Evolutionary conservation across 139 green algal species (phyloP).

Genomic region (Yamagishiella unicocca): DNA sequence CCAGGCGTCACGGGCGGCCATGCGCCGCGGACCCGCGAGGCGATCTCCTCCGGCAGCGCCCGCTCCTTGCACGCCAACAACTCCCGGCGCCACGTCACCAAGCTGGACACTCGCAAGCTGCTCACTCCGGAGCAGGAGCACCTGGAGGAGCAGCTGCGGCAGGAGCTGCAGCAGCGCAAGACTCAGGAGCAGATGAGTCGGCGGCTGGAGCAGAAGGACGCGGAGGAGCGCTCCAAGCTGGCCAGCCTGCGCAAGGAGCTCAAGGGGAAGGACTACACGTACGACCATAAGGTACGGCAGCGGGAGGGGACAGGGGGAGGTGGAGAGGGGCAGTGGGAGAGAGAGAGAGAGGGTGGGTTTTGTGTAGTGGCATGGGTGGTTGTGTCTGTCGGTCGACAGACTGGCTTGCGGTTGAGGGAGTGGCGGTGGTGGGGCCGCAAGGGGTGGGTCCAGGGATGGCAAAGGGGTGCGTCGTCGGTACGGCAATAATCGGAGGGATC

Average conservation of each 20-base stretch:
- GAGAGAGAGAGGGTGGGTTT: too few relatives aligned
- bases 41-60: background rate
- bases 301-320: background rate
- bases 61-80: background rate
- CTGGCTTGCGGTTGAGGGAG: too few relatives aligned
- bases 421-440: too few relatives aligned
- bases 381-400: too few relatives aligned
- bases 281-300: slow-evolving; percentile 61
- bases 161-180: slow-evolving; percentile 66
- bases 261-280: slow-evolving; percentile 72
- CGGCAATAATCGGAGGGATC: too few relatives aligned
- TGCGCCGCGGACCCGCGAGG: background rate
- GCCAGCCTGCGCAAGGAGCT: slow-evolving; percentile 59
- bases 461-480: too few relatives aligned
- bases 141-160: slow-evolving; percentile 64
- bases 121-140: slow-evolving; percentile 58
- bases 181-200: slow-evolving; percentile 22
- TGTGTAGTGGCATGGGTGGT: too few relatives aligned
- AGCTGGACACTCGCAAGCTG: slow-evolving; percentile 30
- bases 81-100: slow-evolving; percentile 29
- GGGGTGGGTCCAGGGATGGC: too few relatives aligned
- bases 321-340: background rate
- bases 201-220: slow-evolving; percentile 61
- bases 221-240: slow-evolving; percentile 53
- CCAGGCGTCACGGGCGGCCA: background rate